Percentiles rank a stretch among this genome's conserved stretches.
These are phyloP conservation scores for Globisporangium takayamanum DNA, from an alignment of 352 stramenopile genomes.

Conservation along the genomic window DNA sequence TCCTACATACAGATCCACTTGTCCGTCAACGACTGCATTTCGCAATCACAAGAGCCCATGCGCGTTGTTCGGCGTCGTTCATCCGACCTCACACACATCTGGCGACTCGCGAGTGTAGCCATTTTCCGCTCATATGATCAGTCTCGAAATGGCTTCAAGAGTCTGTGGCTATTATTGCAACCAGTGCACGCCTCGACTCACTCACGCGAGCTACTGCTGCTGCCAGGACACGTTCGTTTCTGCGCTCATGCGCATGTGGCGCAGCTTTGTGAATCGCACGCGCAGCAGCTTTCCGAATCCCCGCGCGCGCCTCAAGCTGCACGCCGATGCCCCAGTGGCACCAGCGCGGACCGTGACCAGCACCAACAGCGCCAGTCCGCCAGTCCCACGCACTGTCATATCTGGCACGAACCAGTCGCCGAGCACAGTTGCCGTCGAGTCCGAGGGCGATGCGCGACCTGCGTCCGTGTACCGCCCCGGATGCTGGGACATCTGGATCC, in stretches of 20 bases:
- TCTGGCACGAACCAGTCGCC: not conserved
- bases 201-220: not conserved
- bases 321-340: slow-evolving; percentile 4
- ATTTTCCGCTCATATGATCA: no score
- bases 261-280: not conserved
- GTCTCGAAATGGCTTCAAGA: no score
- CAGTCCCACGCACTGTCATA: not conserved
- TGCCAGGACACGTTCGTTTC: not conserved
- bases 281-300: slow-evolving; percentile 3
- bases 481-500: slow-evolving; percentile 57
- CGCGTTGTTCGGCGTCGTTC: no score
- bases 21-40: no score
- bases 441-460: slow-evolving; percentile 93
- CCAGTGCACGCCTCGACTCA: not conserved
- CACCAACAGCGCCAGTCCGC: no score
- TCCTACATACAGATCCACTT: no score
- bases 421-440: slow-evolving; percentile 92
- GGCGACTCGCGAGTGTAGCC: no score
- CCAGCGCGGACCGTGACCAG: not conserved
- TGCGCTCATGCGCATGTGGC: slow-evolving; percentile 4
- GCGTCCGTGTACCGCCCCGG: slow-evolving; percentile 92
- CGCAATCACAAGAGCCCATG: no score
- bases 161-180: no score
- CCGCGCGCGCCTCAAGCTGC: slow-evolving; percentile 10
- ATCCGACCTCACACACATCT: no score